These are phyloP conservation scores for Sisymbrium irio DNA, from an alignment of 345 rosid species.

Conservation along the genomic window DNA sequence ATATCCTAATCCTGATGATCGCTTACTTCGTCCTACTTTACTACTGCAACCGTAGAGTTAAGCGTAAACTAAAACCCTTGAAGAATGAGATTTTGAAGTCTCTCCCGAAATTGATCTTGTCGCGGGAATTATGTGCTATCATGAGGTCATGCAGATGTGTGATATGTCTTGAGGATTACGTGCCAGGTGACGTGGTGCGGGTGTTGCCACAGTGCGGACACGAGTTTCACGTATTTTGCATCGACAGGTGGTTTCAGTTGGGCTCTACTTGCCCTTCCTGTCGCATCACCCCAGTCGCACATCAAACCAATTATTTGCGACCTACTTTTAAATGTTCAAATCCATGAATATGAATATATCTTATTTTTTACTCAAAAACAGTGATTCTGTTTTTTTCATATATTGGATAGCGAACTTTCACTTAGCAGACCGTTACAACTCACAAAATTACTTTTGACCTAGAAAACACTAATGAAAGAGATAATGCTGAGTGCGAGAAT, in stretches of 20 bases:
- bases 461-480: too few species aligned
- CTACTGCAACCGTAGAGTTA: neutral
- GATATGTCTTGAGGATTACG: neutral
- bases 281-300: neutral
- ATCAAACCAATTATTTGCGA: neutral
- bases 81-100: neutral
- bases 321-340: neutral
- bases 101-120: neutral
- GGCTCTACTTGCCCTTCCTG: constrained; percentile 1
- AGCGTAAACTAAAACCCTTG: neutral
- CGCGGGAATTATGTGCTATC: neutral
- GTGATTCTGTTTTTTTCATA: too few species aligned
- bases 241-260: neutral
- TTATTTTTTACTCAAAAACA: too few species aligned
- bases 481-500: too few species aligned
- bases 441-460: too few species aligned
- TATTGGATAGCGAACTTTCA: too few species aligned
- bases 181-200: neutral
- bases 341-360: neutral
- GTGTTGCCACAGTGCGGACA: neutral
- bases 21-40: neutral
- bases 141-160: neutral
- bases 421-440: too few species aligned
- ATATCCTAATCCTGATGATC: neutral
- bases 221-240: neutral